These are phyloP conservation scores for Aspergillus mulundensis DNA, from an alignment of 495 filamentous ascomycete species.

Conservation along the genomic window DNA sequence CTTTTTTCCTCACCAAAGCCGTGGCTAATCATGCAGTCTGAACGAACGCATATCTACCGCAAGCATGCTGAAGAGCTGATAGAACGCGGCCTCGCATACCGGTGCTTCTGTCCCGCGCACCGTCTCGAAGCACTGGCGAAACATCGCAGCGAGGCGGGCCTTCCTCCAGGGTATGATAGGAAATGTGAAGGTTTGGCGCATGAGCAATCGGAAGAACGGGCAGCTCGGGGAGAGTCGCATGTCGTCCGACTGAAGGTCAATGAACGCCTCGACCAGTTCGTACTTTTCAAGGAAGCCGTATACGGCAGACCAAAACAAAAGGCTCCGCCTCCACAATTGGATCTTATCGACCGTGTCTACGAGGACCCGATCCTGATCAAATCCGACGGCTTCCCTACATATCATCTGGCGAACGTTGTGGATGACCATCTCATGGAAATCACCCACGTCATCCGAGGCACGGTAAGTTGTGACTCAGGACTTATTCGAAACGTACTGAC, in stretches of 20 bases:
- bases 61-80: slow-evolving; percentile 69
- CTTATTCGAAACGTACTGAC: background rate
- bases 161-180: slow-evolving; percentile 70
- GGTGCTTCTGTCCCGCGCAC: slow-evolving; percentile 84
- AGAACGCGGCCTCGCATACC: slow-evolving; percentile 69
- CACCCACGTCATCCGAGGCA: slow-evolving; percentile 88
- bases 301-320: slow-evolving; percentile 59
- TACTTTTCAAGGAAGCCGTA: slow-evolving; percentile 68
- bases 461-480: slow-evolving; percentile 46
- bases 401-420: slow-evolving; percentile 95
- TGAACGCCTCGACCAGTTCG: slow-evolving; percentile 30
- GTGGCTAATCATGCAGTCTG: slow-evolving; percentile 53
- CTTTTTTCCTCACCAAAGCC: background rate
- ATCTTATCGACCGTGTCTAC: slow-evolving; percentile 47
- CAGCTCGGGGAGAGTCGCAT: slow-evolving; percentile 63
- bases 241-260: slow-evolving; percentile 71
- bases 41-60: slow-evolving; percentile 70
- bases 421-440: slow-evolving; percentile 94
- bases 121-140: slow-evolving; percentile 61
- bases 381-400: slow-evolving; percentile 86
- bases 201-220: slow-evolving; percentile 65
- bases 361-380: slow-evolving; percentile 86
- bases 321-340: slow-evolving; percentile 40
- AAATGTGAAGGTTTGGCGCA: slow-evolving; percentile 63
- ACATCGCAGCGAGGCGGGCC: slow-evolving; percentile 53